phyloP scores from a whole-genome alignment of 306 rosid genomes.

The Nissolia schottii region DNA sequence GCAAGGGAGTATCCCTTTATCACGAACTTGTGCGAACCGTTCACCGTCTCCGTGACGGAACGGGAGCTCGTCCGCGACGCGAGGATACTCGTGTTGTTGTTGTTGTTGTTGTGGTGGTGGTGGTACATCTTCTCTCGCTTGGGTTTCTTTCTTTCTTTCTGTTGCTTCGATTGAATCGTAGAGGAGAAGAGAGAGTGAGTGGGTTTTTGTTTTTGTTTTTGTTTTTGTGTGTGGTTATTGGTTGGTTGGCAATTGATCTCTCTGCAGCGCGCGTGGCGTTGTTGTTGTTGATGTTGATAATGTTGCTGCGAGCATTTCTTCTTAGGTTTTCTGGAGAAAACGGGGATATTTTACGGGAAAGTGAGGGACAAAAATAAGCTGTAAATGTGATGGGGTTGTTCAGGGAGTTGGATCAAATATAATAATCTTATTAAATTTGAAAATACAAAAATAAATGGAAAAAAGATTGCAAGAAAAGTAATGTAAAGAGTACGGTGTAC shows the following conservation, averaged over 20 bases:
- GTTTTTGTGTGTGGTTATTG: not conserved
- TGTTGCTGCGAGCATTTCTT: too few relatives aligned
- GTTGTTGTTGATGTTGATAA: not conserved
- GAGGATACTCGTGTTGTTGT: constrained; percentile 16
- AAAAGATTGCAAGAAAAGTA: not conserved
- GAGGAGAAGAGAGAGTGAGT: not conserved
- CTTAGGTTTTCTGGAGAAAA: not conserved
- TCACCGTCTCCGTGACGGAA: constrained; percentile 88
- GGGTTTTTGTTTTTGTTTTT: not conserved
- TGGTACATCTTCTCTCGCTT: not conserved
- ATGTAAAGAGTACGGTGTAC: too few relatives aligned
- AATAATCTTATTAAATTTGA: not conserved
- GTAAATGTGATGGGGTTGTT: not conserved
- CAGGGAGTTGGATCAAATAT: not conserved
- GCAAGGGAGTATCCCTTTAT: constrained; percentile 86
- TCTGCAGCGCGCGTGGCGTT: not conserved
- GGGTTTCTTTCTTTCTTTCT: not conserved
- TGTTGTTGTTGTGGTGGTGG: not conserved
- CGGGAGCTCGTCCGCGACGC: constrained; percentile 75
- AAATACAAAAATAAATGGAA: not conserved
- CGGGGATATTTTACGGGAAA: not conserved
- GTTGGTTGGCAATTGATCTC: not conserved
- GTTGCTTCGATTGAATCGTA: not conserved
- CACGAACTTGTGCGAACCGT: constrained; percentile 92
- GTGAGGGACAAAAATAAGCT: not conserved